Percentiles rank a stretch among this genome's conserved stretches.
Conservation (phyloP, 2,329 filamentous ascomycete genomes). For the Phialophora tarda region DNA sequence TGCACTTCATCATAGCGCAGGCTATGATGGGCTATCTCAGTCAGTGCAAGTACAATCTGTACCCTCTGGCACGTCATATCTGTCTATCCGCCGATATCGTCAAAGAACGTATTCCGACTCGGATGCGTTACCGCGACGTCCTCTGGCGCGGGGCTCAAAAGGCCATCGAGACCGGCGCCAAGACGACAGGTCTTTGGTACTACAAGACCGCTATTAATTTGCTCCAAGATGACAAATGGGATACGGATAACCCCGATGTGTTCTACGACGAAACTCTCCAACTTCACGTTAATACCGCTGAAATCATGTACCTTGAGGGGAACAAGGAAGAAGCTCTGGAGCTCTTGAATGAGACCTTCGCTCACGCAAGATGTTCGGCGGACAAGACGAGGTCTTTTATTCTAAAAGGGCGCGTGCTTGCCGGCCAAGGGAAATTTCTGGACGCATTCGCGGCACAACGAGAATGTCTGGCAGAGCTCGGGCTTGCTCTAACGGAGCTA, state of each 20-base stretch:
- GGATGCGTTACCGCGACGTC: slow-evolving; percentile 73
- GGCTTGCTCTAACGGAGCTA: slow-evolving; percentile 67
- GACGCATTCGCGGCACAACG: slow-evolving; percentile 73
- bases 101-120: slow-evolving; percentile 64
- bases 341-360: slow-evolving; percentile 73
- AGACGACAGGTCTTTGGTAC: slow-evolving; percentile 80
- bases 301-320: slow-evolving; percentile 80
- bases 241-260: slow-evolving; percentile 70
- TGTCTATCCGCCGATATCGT: slow-evolving; percentile 78
- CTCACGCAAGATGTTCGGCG: slow-evolving; percentile 70
- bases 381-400: slow-evolving; percentile 87
- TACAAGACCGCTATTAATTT: slow-evolving; percentile 77
- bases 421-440: slow-evolving; percentile 72
- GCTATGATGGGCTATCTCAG: slow-evolving; percentile 74
- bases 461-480: slow-evolving; percentile 72
- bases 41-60: slow-evolving; percentile 66
- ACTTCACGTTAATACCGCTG: slow-evolving; percentile 77
- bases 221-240: slow-evolving; percentile 82
- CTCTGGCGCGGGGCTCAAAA: slow-evolving; percentile 78
- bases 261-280: slow-evolving; percentile 86
- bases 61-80: slow-evolving; percentile 80
- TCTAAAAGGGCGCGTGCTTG: slow-evolving; percentile 77
- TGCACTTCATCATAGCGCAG: slow-evolving; percentile 90
- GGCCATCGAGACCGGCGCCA: slow-evolving; percentile 80
- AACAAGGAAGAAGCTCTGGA: slow-evolving; percentile 70